Percentiles rank a stretch among this genome's conserved stretches.
These are phyloP conservation scores for Aspergillus bridgeri DNA, from an alignment of 495 filamentous ascomycete species.

Conservation along the genomic window DNA sequence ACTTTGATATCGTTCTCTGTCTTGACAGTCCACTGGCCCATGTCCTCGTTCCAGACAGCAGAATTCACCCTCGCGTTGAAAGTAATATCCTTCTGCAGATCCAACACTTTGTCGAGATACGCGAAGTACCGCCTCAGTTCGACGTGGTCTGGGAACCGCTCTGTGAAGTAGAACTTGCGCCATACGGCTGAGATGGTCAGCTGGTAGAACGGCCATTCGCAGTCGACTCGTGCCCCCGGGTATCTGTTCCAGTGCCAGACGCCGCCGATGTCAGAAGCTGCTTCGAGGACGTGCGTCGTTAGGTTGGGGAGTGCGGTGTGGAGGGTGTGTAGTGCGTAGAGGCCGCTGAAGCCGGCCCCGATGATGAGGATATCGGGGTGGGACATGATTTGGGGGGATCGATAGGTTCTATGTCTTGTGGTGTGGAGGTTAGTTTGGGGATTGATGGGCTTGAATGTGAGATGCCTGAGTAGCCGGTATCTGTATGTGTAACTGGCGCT, in stretches of 20 bases:
- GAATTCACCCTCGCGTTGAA: slow-evolving; percentile 48
- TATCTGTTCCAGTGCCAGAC: slow-evolving; percentile 55
- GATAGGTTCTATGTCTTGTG: background rate
- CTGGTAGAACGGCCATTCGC: slow-evolving; percentile 49
- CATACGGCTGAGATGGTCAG: slow-evolving; percentile 48
- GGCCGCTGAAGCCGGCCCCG: slow-evolving; percentile 28
- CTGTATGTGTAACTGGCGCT: too few relatives aligned
- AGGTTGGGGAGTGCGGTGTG: slow-evolving; percentile 26
- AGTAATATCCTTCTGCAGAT: slow-evolving; percentile 48
- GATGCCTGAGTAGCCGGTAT: too few relatives aligned
- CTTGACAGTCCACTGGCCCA: slow-evolving; percentile 40
- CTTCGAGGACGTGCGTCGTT: slow-evolving; percentile 40
- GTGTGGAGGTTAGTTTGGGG: background rate
- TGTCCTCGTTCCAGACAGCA: slow-evolving; percentile 36
- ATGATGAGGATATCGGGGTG: slow-evolving; percentile 18
- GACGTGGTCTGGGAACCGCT: slow-evolving; percentile 46
- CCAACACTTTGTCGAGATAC: slow-evolving; percentile 48
- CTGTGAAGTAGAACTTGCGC: slow-evolving; percentile 50
- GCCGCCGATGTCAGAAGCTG: slow-evolving; percentile 45
- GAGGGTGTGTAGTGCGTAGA: slow-evolving; percentile 36
- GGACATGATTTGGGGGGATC: background rate
- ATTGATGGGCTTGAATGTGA: too few relatives aligned
- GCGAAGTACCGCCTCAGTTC: slow-evolving; percentile 55
- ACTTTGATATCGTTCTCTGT: background rate
- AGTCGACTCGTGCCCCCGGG: slow-evolving; percentile 50